A percentile compares a stretch with the other conserved stretches of the same genome.
Evolutionary conservation across 306 rosid genomes (phyloP).

Genomic region (Hippophae gyantsensis): DNA sequence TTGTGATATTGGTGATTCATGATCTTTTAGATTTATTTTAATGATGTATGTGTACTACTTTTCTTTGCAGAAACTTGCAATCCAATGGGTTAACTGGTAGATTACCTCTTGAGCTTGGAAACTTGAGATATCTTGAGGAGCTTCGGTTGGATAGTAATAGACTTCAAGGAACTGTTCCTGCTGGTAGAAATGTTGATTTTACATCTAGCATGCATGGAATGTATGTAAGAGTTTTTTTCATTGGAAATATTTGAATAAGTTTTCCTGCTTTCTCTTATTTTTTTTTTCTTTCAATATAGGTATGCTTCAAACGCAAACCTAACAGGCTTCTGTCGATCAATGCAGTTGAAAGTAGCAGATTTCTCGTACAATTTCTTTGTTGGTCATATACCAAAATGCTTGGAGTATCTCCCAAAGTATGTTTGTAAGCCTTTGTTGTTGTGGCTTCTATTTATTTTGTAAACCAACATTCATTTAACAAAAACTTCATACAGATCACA

Average conservation of each 20-base stretch:
- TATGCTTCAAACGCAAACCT: slow-evolving; percentile 36
- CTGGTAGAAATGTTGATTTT: slow-evolving; percentile 15
- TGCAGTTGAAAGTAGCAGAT: slow-evolving; percentile 66
- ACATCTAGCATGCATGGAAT: slow-evolving; percentile 33
- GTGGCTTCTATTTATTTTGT: slow-evolving; percentile 10
- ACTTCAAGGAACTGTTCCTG: slow-evolving; percentile 71
- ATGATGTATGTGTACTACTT: slow-evolving; percentile 16
- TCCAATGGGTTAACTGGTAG: slow-evolving; percentile 66
- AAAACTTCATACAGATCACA: slow-evolving; percentile 40
- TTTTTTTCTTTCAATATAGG: slow-evolving; percentile 30
- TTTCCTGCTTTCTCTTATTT: slow-evolving; percentile 1
- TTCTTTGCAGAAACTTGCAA: slow-evolving; percentile 57
- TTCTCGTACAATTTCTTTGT: slow-evolving; percentile 83
- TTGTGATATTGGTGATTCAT: slow-evolving; percentile 12
- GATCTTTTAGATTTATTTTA: slow-evolving; percentile 17
- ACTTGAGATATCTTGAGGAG: slow-evolving; percentile 58
- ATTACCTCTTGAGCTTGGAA: slow-evolving; percentile 59
- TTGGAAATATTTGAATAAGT: not conserved
- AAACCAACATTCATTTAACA: slow-evolving; percentile 18
- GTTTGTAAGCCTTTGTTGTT: slow-evolving; percentile 14
- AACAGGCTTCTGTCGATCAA: slow-evolving; percentile 61
- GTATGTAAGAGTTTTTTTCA: slow-evolving; percentile 38
- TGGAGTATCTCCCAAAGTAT: slow-evolving; percentile 80
- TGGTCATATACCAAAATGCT: slow-evolving; percentile 84
- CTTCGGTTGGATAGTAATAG: slow-evolving; percentile 73